Evolutionary conservation across 805 yeast genomes (phyloP), one percentile per base, ranked within the genome.

Genomic region (Wickerhamomyces hampshirensis): DNA sequence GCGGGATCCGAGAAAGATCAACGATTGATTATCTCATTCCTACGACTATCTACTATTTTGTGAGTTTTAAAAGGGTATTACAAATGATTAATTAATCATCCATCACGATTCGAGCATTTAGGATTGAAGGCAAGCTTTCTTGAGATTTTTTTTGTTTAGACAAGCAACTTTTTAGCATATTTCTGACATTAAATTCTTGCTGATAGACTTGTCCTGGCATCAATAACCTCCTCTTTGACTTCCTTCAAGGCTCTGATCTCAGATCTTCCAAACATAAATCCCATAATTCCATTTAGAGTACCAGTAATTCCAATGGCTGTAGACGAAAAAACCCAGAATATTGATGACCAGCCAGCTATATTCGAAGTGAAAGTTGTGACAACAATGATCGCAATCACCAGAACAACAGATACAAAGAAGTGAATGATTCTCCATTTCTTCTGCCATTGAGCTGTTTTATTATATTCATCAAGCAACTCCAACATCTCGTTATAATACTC

Each of bases 221-320:
- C 71, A 1, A 38, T n/a, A 2, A 88, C 84, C 55, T 91, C 94
- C 46, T 69, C 58, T 40, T 73, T 71, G 5, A 87, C 87, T 60
- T 91, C 98, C 17, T 61, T 63, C 32, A 93, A 59, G 1, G 89
- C 91, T 31, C 98, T 66, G 34, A 65, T 56, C 55, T 93, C 98
- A n/a, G 76, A 69, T 23, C 87, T 67, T 1, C 95, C 94, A 54
- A 89, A 91, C 21, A 87, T 53, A 38, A 69, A 72, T 28, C 91
- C 89, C 30, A 93, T 83, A 37, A 85, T 52, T 0, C 95, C 95
- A 53, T 87, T 80, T 1, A 83, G 56, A 0, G 73, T 62, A 0
- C 96, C 97, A 0, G 89, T 69, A 3, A 77, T 68, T 0, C 78
- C 69, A 3, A 87, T 56, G 0, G 77, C 46, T 0, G 75, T 65